A percentile compares a stretch with the other conserved stretches of the same genome.
These are phyloP conservation scores for Globisporangium yorkense DNA, from an alignment of 352 stramenopile genomes.

Conservation along the genomic window DNA sequence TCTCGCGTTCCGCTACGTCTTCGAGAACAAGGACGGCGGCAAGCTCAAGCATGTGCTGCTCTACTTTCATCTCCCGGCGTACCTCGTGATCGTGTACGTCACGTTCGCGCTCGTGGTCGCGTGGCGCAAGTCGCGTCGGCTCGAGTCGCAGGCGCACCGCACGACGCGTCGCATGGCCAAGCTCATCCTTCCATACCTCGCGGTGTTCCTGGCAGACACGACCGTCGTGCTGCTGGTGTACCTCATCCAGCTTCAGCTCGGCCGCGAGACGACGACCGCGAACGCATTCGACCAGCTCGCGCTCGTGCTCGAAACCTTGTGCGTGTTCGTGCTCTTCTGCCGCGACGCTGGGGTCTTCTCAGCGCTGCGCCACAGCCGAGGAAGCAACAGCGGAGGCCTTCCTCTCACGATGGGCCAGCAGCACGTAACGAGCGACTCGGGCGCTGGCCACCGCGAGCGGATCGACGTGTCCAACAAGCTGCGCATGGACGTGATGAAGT, in stretches of 20 bases:
- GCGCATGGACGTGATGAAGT: slow-evolving; percentile 82
- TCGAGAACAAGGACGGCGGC: slow-evolving; percentile 21
- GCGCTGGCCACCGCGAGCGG: slow-evolving; percentile 17
- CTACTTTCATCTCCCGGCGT: slow-evolving; percentile 63
- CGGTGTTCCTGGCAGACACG: slow-evolving; percentile 53
- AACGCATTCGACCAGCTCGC: slow-evolving; percentile 69
- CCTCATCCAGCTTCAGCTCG: slow-evolving; percentile 27
- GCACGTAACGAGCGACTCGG: slow-evolving; percentile 8
- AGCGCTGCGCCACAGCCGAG: slow-evolving; percentile 17
- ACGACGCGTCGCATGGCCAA: slow-evolving; percentile 82
- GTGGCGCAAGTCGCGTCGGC: slow-evolving; percentile 60
- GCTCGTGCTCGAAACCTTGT: slow-evolving; percentile 64
- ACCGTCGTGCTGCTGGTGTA: slow-evolving; percentile 48
- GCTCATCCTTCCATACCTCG: slow-evolving; percentile 74
- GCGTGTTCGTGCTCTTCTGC: slow-evolving; percentile 71
- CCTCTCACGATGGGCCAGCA: slow-evolving; percentile 17
- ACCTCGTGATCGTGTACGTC: slow-evolving; percentile 70
- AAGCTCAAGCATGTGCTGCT: slow-evolving; percentile 46
- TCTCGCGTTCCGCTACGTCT: slow-evolving; percentile 58
- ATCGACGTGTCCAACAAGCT: slow-evolving; percentile 78
- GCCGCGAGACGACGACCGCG: slow-evolving; percentile 29
- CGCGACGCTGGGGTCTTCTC: slow-evolving; percentile 63
- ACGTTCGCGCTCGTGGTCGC: slow-evolving; percentile 42
- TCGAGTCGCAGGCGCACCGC: slow-evolving; percentile 70
- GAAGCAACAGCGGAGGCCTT: slow-evolving; percentile 5